Evolutionary conservation across 371 early-diverging fungal genomes (phyloP).

Genomic region (Mortierella sp.): DNA sequence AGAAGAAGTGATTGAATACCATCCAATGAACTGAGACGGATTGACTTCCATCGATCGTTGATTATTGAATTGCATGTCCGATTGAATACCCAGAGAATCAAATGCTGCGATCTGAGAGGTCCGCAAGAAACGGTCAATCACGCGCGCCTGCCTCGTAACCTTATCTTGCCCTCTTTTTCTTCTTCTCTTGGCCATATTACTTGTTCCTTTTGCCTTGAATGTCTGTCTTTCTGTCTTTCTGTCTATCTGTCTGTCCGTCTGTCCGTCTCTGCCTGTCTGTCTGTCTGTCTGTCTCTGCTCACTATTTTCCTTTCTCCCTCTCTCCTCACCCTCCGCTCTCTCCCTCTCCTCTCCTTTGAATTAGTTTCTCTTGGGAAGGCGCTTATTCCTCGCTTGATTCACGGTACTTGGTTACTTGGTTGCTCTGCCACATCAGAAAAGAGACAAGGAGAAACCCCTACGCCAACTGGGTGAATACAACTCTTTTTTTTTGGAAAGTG

Average conservation of each 20-base stretch:
- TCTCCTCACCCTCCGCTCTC: background rate
- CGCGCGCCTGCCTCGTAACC: conserved; percentile 9
- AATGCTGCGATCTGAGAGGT: conserved; percentile 1
- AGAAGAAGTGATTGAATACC: background rate
- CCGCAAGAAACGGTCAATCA: background rate
- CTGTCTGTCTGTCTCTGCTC: background rate
- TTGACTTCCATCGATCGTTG: background rate
- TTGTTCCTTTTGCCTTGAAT: background rate
- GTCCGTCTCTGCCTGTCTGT: background rate
- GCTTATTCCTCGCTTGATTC: background rate
- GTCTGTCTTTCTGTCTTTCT: conserved; percentile 15
- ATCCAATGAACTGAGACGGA: conserved; percentile 5
- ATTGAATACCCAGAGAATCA: background rate
- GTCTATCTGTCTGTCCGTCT: background rate
- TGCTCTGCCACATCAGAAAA: conserved; percentile 9
- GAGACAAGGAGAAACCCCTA: conserved; percentile 7
- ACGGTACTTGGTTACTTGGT: background rate
- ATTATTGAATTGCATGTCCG: conserved; percentile 3
- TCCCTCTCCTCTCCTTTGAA: background rate
- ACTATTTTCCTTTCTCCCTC: background rate
- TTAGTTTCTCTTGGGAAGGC: conserved; percentile 3
- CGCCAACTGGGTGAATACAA: background rate
- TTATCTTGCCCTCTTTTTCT: conserved; percentile 1
- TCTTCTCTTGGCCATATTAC: background rate
- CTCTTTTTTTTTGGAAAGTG: background rate